Evolutionary conservation across 2,329 filamentous ascomycete species (phyloP), one percentile per base, ranked within the genome.

Genomic region (Sclerotinia subarctica): DNA sequence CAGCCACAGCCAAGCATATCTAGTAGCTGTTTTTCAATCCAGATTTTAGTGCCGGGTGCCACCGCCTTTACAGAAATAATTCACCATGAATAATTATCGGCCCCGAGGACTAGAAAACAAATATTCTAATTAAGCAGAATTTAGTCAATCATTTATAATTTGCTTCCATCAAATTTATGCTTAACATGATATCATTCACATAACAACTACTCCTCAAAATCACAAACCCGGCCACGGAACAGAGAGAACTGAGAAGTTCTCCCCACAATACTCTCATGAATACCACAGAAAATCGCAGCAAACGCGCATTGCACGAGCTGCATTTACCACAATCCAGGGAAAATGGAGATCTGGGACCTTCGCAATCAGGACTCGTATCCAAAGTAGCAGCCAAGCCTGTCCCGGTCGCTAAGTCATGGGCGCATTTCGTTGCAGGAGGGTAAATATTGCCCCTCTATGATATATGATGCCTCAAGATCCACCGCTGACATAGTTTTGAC

Each of bases 361-460:
- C 69, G 15, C 64, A 81, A 80, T 66, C 76, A 69, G 67, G 76
- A 77, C 77, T 80, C 79, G 80, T 76, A 58, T 66, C 76, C 2
- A 73, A 77, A 70, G 75, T 81, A 78, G 76, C 78, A 67, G 69
- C 74, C 24, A 76, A 77, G 70, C 75, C 78, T 38, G 70, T 73
- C 49, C 84, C 85, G 2, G 85, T 86, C 74, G 83, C 88, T 74
- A 94, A 93, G 79, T 93, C 93, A 78, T 96, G 93, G 91, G 91
- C 93, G 70, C 93, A 97, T 82, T 90, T 97, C 76, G 86, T 97
- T 69, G 94, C 94, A 66, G 94, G 94, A 84, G 94, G 89, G 93
- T 96, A 85, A 76, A 86, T 82, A 69, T 44, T 51, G 63, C 59
- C 64, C 69, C 64, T 53, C 49, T 54, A 19, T 29, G 21, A 38